Evolutionary conservation across 1,284 basidiomycete genomes (phyloP).

Genomic region (Jaminaea rosea): DNA sequence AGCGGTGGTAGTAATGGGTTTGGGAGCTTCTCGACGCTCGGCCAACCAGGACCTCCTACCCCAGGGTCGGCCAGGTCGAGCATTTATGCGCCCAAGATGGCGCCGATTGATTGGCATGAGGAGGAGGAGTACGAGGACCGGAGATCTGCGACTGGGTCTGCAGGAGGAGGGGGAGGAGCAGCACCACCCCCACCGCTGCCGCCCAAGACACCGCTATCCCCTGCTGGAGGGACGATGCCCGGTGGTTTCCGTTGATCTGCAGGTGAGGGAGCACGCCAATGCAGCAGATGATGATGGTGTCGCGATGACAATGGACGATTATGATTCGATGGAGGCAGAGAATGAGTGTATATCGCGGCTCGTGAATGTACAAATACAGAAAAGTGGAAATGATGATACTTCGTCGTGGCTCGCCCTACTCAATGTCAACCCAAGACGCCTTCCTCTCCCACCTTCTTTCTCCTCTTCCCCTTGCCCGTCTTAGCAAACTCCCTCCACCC

Average conservation of each 20-base stretch:
- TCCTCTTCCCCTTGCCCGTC: conserved; percentile 26
- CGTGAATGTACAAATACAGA: too few relatives aligned
- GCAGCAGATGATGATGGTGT: too few relatives aligned
- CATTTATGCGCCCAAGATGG: conserved; percentile 5
- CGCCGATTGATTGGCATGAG: conserved; percentile 2
- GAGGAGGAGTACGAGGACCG: background rate
- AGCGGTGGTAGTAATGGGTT: background rate
- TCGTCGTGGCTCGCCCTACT: too few relatives aligned
- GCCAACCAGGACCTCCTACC: background rate
- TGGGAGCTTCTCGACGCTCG: background rate
- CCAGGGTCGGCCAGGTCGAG: background rate
- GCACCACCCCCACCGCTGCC: conserved; percentile 3
- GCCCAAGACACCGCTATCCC: conserved; percentile 3
- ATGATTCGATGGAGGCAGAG: too few relatives aligned
- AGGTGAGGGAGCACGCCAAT: too few relatives aligned
- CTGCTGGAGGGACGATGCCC: too few relatives aligned
- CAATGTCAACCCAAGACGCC: conserved; percentile 33
- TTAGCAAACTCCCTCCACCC: conserved; percentile 36
- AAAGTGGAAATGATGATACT: too few relatives aligned
- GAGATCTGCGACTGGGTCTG: background rate
- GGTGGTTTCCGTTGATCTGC: too few relatives aligned
- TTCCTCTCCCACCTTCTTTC: conserved; percentile 27
- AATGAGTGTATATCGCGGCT: too few relatives aligned
- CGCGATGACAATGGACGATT: too few relatives aligned
- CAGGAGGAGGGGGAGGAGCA: background rate